Evolutionary conservation across 331 rosid genomes (phyloP).

Genomic region (Malus hybrid): DNA sequence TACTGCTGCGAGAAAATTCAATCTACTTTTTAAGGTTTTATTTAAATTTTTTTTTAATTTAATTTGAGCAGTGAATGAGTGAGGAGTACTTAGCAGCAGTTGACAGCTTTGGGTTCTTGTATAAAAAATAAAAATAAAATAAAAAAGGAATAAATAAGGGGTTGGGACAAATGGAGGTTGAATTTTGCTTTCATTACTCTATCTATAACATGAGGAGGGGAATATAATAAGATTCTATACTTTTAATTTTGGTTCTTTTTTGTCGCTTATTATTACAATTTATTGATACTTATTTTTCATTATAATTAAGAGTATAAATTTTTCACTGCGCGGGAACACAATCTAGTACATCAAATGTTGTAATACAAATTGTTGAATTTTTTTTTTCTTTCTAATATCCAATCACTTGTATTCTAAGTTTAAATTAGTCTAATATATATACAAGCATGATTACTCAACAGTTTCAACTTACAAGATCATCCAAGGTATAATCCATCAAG

Average conservation of each 20-base stretch:
- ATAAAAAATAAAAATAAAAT: not conserved
- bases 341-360: fast-evolving
- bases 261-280: too few relatives aligned
- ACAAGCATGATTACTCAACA: too few relatives aligned
- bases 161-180: not conserved
- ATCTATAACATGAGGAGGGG: not conserved
- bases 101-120: not conserved
- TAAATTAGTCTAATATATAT: too few relatives aligned
- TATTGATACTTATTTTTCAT: too few relatives aligned
- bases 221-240: not conserved
- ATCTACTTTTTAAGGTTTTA: not conserved
- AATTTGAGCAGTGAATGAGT: not conserved
- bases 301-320: too few relatives aligned
- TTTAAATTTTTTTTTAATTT: not conserved
- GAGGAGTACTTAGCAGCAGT: not conserved
- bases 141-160: not conserved
- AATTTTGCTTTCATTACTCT: not conserved
- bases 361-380: too few relatives aligned
- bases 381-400: too few relatives aligned
- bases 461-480: too few relatives aligned
- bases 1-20: not conserved
- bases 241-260: too few relatives aligned
- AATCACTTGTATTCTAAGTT: too few relatives aligned
- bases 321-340: fast-evolving
- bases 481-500: too few relatives aligned